These are phyloP conservation scores for Lentinus tigrinus DNA, from an alignment of 768 basidiomycete species.

Conservation along the genomic window DNA sequence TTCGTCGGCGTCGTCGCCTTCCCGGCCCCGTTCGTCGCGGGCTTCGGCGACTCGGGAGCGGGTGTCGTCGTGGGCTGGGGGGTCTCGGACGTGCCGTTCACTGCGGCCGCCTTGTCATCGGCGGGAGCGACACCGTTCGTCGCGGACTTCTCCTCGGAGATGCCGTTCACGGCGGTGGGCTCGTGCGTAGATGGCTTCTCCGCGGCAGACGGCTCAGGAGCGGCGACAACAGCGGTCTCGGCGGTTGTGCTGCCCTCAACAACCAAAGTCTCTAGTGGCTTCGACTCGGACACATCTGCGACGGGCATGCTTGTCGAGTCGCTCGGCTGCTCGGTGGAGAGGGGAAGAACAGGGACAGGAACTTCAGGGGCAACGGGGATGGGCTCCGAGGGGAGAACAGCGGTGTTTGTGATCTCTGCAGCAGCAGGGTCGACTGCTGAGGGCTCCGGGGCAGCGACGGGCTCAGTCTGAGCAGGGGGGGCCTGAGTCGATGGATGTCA, in stretches of 20 bases:
- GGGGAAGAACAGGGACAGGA: slow-evolving; percentile 21
- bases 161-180: slow-evolving; percentile 2
- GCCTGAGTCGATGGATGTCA: background rate
- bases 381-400: slow-evolving; percentile 12
- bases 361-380: slow-evolving; percentile 17
- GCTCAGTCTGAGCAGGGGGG: slow-evolving; percentile 9
- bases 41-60: slow-evolving; percentile 10
- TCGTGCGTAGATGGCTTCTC: slow-evolving; percentile 11
- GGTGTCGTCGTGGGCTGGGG: slow-evolving; percentile 6
- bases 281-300: slow-evolving; percentile 14
- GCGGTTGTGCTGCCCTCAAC: slow-evolving; percentile 20
- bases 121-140: slow-evolving; percentile 3
- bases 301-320: background rate
- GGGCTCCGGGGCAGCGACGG: slow-evolving; percentile 8
- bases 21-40: background rate
- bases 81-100: background rate
- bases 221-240: slow-evolving; percentile 6
- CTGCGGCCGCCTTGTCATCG: background rate
- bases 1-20: slow-evolving; percentile 15
- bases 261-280: slow-evolving; percentile 18
- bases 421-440: slow-evolving; percentile 2
- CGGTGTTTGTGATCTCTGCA: slow-evolving; percentile 1
- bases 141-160: slow-evolving; percentile 6
- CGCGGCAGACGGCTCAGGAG: slow-evolving; percentile 3
- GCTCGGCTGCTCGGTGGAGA: slow-evolving; percentile 8